These are phyloP conservation scores for Phytophthora idaei DNA, from an alignment of 352 stramenopile genomes.

Conservation along the genomic window DNA sequence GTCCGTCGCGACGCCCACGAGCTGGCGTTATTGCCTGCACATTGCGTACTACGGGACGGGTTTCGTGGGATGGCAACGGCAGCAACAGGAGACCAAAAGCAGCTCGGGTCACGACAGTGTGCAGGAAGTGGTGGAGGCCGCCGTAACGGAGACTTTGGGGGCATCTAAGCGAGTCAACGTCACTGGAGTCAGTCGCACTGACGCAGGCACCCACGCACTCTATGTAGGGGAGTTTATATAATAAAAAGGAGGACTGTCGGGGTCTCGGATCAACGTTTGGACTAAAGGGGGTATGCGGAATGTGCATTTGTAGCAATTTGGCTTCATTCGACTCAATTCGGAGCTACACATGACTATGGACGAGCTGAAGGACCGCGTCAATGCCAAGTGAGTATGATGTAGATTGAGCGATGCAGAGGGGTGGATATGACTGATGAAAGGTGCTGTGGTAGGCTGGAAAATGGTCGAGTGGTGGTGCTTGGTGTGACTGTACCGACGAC, in stretches of 20 bases:
- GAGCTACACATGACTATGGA: constrained; percentile 46
- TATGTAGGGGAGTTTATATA: constrained; percentile 48
- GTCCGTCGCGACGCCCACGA: constrained; percentile 10
- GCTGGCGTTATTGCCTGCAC: constrained; percentile 71
- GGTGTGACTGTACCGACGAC: constrained; percentile 38
- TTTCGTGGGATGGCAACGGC: constrained; percentile 84
- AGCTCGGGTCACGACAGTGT: constrained; percentile 66
- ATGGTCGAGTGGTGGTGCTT: constrained; percentile 55
- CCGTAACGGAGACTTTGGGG: constrained; percentile 56
- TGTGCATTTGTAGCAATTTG: constrained; percentile 75
- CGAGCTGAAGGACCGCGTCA: constrained; percentile 58
- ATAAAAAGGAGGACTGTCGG: background rate
- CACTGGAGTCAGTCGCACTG: constrained; percentile 82
- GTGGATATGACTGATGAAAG: background rate
- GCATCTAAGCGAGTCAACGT: constrained; percentile 73
- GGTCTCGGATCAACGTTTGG: background rate
- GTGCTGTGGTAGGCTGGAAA: constrained; percentile 36
- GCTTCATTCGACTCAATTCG: constrained; percentile 65
- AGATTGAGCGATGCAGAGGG: background rate
- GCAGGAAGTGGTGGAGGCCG: constrained; percentile 79
- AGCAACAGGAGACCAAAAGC: constrained; percentile 66
- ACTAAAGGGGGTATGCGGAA: constrained; percentile 28
- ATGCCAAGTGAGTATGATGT: constrained; percentile 46
- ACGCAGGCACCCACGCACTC: constrained; percentile 85
- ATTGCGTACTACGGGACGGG: constrained; percentile 80